Conservation (phyloP, 805 yeast species). For the Blastobotrys attinorum region DNA sequence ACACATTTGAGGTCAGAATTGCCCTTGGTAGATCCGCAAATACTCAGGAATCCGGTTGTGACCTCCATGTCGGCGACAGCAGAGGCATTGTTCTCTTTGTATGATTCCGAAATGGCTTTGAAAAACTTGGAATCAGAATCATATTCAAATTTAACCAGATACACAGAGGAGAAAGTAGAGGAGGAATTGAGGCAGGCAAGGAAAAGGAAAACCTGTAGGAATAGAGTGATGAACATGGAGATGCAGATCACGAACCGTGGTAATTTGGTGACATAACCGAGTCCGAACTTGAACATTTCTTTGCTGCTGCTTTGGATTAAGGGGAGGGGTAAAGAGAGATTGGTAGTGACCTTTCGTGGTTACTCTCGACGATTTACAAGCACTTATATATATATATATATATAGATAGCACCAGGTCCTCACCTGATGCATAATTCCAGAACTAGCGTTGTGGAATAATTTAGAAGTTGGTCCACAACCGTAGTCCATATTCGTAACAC, state of each 20-base stretch:
- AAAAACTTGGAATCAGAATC: constrained; percentile 9
- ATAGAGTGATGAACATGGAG: constrained; percentile 4
- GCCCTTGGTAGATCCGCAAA: constrained; percentile 10
- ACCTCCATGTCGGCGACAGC: constrained; percentile 7
- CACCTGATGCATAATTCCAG: too few species aligned
- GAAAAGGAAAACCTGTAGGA: constrained; percentile 14
- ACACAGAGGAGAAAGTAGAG: constrained; percentile 13
- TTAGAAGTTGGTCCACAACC: too few species aligned
- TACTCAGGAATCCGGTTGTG: constrained; percentile 15
- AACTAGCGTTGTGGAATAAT: too few species aligned
- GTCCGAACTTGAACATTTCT: not conserved
- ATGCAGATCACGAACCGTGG: constrained; percentile 4
- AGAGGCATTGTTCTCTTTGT: constrained; percentile 4
- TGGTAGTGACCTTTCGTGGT: not conserved
- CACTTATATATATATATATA: too few species aligned
- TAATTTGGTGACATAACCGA: constrained; percentile 1
- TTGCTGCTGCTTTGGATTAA: too few species aligned
- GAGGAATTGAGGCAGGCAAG: constrained; percentile 11
- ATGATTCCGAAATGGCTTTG: not conserved
- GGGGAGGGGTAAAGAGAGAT: too few species aligned
- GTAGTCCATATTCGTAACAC: too few species aligned
- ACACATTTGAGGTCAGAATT: constrained; percentile 7
- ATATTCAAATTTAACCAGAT: constrained; percentile 14
- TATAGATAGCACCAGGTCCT: too few species aligned
- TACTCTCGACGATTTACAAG: not conserved